Evolutionary conservation across 1,284 basidiomycete genomes (phyloP), one percentile per base, ranked within the genome.

Genomic region (Gymnopus androsaceus): DNA sequence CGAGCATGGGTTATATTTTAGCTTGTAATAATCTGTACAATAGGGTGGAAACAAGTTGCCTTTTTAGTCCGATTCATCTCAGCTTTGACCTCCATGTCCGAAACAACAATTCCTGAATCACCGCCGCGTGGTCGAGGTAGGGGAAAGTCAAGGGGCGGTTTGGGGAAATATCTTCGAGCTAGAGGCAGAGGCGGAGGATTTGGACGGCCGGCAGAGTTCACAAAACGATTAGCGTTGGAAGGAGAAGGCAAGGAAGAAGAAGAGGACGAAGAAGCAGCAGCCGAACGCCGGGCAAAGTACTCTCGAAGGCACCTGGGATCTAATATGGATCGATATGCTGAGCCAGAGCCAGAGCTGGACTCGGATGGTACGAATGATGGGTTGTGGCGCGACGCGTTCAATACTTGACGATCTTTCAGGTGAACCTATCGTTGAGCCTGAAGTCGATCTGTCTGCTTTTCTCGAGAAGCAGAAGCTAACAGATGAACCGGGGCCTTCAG

Each of bases 131-230:
- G 78, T 0, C 64, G 82, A 56, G 82, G 81, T 0, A 68, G 79
- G 59, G 79, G 81, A 19, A 82, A 78, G 62, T 83, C 83, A 45
- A 78, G 86, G 54, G 87, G 88, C 8, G 86, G 87, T 1, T 69
- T 84, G 6, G 88, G 87, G 1, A 90, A 90, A 69, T 87, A 85
- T 64, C 75, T 89, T 31, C 81, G 87, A 38, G 85, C 87, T 14
- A 72, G 84, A 14, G 85, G 88, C 17, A 72, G 85, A 42, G 82
- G 83, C 2, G 73, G 79, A 38, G 79, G 84, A 0, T 66, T 66
- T 21, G 84, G 85, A 4, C 81, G 85, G 47, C 81, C 84, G 6
- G 85, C 87, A 54, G 82, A 82, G 60, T 90, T 87, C 63, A 66
- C 69, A 8, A 73, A 78, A 63, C 81, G 85, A 11, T 73, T 88